phyloP scores from a whole-genome alignment of 805 yeast species.

The Cyberlindnera xylosilytica region DNA sequence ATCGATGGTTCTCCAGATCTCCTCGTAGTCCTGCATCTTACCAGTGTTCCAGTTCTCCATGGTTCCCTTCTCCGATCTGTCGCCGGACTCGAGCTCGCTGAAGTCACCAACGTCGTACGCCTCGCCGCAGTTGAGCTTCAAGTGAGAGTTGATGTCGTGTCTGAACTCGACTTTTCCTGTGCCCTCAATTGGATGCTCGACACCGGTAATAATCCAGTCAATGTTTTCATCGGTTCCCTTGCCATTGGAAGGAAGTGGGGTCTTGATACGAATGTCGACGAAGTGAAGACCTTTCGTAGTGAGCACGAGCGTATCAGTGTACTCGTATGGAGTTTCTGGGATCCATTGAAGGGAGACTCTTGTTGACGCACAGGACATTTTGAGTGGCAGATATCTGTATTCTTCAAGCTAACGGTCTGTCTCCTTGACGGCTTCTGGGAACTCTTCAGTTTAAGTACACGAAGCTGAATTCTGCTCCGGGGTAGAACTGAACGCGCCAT shows the following conservation, averaged over 20 bases:
- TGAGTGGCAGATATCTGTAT: too few species aligned
- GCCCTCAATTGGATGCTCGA: constrained; percentile 26
- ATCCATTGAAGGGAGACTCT: constrained; percentile 55
- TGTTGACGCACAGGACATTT: constrained; percentile 33
- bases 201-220: constrained; percentile 33
- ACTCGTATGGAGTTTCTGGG: constrained; percentile 39
- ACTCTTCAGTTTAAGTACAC: too few species aligned
- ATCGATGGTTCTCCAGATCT: constrained; percentile 52
- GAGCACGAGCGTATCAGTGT: constrained; percentile 46
- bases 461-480: too few species aligned
- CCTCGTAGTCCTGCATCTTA: constrained; percentile 41
- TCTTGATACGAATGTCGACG: constrained; percentile 42
- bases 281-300: constrained; percentile 42
- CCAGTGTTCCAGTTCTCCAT: constrained; percentile 48
- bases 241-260: constrained; percentile 10
- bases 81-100: constrained; percentile 35
- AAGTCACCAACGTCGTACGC: constrained; percentile 39
- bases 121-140: constrained; percentile 22
- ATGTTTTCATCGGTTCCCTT: constrained; percentile 10
- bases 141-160: constrained; percentile 25
- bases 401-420: too few species aligned
- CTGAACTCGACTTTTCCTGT: constrained; percentile 21
- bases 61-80: constrained; percentile 47
- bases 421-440: too few species aligned
- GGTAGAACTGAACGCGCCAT: too few species aligned